These are phyloP conservation scores for Phylloporus arenicola DNA, from an alignment of 768 basidiomycete species.

Conservation along the genomic window DNA sequence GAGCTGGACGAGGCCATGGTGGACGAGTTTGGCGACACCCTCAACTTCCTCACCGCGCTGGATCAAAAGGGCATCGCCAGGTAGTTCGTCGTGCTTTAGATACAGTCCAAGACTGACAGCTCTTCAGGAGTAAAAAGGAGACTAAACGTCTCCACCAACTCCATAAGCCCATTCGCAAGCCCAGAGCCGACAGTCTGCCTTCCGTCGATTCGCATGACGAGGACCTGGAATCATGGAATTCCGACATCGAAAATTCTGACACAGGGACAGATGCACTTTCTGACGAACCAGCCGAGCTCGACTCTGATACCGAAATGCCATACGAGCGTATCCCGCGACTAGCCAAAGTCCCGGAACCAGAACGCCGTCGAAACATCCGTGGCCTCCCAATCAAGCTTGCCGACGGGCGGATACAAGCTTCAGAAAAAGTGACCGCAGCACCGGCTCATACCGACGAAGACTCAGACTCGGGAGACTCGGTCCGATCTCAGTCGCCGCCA, in stretches of 20 bases:
- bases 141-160: constrained; percentile 64
- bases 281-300: constrained; percentile 11
- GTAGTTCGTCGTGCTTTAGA: constrained; percentile 37
- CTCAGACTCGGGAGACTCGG: constrained; percentile 33
- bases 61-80: constrained; percentile 78
- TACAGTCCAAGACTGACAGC: constrained; percentile 1
- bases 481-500: constrained; percentile 27
- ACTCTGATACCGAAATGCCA: constrained; percentile 65
- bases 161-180: constrained; percentile 48
- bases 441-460: constrained; percentile 20
- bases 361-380: constrained; percentile 47
- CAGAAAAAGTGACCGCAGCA: constrained; percentile 32
- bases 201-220: constrained; percentile 64
- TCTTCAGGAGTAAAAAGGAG: constrained; percentile 76
- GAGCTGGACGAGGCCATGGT: constrained; percentile 63
- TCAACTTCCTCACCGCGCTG: constrained; percentile 62
- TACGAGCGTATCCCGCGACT: constrained; percentile 65
- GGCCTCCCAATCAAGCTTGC: constrained; percentile 84
- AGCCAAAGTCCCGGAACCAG: constrained; percentile 39
- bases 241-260: constrained; percentile 36
- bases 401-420: constrained; percentile 69
- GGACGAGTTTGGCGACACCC: constrained; percentile 55
- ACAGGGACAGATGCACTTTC: constrained; percentile 9
- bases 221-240: constrained; percentile 48
- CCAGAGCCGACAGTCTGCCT: constrained; percentile 55